These are phyloP conservation scores for Fusarium pininemorale DNA, from an alignment of 2,329 filamentous ascomycete species.

Conservation along the genomic window DNA sequence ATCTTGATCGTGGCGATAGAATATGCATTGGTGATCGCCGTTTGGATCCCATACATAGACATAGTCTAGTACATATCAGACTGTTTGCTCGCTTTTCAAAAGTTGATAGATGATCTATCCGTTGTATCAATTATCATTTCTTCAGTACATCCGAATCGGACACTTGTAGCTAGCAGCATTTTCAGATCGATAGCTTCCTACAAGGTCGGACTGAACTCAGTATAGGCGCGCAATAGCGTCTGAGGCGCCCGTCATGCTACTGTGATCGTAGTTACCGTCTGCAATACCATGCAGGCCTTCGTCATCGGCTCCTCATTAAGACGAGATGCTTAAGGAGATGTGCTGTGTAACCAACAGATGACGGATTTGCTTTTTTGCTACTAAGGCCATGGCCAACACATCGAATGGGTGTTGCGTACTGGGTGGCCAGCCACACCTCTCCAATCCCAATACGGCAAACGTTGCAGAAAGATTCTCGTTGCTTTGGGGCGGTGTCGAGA, in stretches of 20 bases:
- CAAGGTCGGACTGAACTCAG: constrained; percentile 2
- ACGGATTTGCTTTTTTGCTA: constrained; percentile 35
- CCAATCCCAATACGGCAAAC: constrained; percentile 28
- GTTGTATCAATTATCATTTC: constrained; percentile 10
- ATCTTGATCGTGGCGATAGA: constrained; percentile 21
- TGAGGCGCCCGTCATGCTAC: constrained; percentile 6
- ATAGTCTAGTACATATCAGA: background rate
- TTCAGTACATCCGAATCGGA: constrained; percentile 29
- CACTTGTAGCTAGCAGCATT: constrained; percentile 14
- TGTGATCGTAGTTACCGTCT: background rate
- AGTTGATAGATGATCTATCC: background rate
- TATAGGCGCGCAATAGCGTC: constrained; percentile 16
- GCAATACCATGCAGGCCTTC: constrained; percentile 21
- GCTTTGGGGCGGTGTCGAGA: constrained; percentile 19
- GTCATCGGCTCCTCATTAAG: constrained; percentile 27
- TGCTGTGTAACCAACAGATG: constrained; percentile 21
- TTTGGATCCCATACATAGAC: background rate
- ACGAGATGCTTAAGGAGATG: background rate
- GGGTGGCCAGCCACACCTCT: constrained; percentile 26
- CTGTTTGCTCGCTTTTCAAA: constrained; percentile 1
- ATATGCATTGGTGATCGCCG: background rate
- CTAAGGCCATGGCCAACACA: constrained; percentile 5
- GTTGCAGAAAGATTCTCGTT: constrained; percentile 34
- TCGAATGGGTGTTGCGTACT: constrained; percentile 15
- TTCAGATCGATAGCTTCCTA: constrained; percentile 20